These are phyloP conservation scores for Pezicula carpinea DNA, from an alignment of 2,329 filamentous ascomycete genomes.

Conservation along the genomic window DNA sequence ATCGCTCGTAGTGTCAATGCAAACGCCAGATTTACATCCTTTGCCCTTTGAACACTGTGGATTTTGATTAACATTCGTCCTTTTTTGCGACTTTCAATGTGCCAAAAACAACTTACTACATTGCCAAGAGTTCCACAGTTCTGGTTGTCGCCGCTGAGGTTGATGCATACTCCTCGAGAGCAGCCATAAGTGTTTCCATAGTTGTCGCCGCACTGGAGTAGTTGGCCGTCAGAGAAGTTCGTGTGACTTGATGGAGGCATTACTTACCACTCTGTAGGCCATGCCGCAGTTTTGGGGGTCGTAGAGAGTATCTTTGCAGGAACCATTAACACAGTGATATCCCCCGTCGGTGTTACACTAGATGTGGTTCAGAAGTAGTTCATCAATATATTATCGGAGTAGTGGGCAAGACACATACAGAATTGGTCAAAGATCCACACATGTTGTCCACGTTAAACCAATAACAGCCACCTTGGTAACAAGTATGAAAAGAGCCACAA, in stretches of 20 bases:
- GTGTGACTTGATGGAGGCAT: not conserved
- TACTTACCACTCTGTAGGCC: not conserved
- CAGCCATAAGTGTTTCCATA: not conserved
- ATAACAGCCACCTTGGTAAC: not conserved
- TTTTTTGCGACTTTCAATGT: not conserved
- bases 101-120: not conserved
- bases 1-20: not conserved
- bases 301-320: not conserved
- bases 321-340: not conserved
- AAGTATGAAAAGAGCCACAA: not conserved
- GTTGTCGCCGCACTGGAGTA: not conserved
- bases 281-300: not conserved
- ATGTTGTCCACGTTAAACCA: not conserved
- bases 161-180: not conserved
- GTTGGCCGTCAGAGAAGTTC: not conserved
- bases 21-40: not conserved
- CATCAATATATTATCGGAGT: not conserved
- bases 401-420: not conserved
- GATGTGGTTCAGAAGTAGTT: not conserved
- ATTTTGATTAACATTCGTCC: too few species aligned
- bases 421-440: not conserved
- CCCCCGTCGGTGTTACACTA: constrained; percentile 1
- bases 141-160: not conserved
- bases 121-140: not conserved
- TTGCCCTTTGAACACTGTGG: not conserved